Conservation (phyloP, 2,329 filamentous ascomycete genomes). For the Diaporthe ilicicola region DNA sequence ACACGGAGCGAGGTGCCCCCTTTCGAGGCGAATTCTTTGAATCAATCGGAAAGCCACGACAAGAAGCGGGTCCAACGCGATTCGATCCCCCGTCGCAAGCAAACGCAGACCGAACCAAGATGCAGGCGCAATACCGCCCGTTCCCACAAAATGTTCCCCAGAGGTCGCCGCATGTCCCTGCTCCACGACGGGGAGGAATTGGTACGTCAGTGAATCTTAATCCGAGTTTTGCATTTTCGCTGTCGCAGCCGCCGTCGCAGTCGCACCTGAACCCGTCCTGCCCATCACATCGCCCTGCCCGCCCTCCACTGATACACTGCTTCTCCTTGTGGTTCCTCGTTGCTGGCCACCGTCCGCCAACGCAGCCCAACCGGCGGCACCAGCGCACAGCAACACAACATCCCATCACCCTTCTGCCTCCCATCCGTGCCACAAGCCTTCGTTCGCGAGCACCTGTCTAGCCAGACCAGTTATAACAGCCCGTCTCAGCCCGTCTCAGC, state of each 20-base stretch:
- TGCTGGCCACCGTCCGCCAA: not conserved
- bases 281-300: conserved; percentile 17
- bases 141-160: conserved; percentile 61
- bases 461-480: not conserved
- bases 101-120: conserved; percentile 42
- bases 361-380: not conserved
- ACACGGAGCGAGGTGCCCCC: conserved; percentile 11
- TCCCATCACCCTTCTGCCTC: not conserved
- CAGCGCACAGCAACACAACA: not conserved
- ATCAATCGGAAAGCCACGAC: conserved; percentile 21
- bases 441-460: not conserved
- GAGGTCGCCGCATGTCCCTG: conserved; percentile 56
- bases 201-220: conserved; percentile 48
- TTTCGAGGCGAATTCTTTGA: conserved; percentile 11
- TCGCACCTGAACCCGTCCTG: conserved; percentile 17
- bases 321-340: conserved; percentile 4
- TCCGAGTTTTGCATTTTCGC: conserved; percentile 28
- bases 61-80: conserved; percentile 22
- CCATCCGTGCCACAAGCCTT: conserved; percentile 5
- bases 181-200: conserved; percentile 61
- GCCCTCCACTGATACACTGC: conserved; percentile 20
- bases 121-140: conserved; percentile 62
- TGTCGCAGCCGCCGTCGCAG: conserved; percentile 19
- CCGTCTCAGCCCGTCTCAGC: not conserved
- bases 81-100: conserved; percentile 22